These are phyloP conservation scores for Ilyonectria mors-panacis DNA, from an alignment of 2,329 filamentous ascomycete genomes.

Conservation along the genomic window DNA sequence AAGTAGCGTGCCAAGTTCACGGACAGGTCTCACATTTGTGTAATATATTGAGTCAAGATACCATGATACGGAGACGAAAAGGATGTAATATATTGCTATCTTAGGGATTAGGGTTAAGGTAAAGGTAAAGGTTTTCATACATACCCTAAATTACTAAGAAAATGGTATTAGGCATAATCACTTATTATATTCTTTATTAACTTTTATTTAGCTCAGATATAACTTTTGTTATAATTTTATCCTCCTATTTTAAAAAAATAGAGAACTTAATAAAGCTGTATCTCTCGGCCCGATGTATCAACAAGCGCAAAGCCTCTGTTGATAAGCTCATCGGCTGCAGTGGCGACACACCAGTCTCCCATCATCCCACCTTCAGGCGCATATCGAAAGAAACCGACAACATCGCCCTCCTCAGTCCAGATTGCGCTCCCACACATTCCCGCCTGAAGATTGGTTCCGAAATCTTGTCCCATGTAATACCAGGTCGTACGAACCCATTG, in stretches of 20 bases:
- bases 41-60: neutral
- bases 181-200: too few relatives aligned
- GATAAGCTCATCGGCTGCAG: conserved; percentile 16
- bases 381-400: conserved; percentile 22
- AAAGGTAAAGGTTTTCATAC: too few relatives aligned
- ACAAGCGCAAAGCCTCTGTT: conserved; percentile 16
- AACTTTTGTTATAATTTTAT: too few relatives aligned
- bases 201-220: too few relatives aligned
- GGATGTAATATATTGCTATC: too few relatives aligned
- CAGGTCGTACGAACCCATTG: conserved; percentile 10
- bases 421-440: conserved; percentile 15
- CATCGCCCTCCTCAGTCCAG: conserved; percentile 13
- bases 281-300: conserved; percentile 4
- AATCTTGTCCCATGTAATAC: conserved; percentile 13
- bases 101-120: too few relatives aligned
- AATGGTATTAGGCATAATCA: too few relatives aligned
- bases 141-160: neutral
- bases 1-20: neutral
- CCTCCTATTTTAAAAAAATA: too few relatives aligned
- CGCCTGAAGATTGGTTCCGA: neutral
- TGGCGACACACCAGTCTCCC: conserved; percentile 12
- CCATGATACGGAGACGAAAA: neutral
- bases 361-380: conserved; percentile 15
- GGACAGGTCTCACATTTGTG: neutral
- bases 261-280: too few relatives aligned